Evolutionary conservation across 23 red algal species (phyloP), one percentile per base, ranked within the genome.

Genomic region (Gracilariopsis chorda): DNA sequence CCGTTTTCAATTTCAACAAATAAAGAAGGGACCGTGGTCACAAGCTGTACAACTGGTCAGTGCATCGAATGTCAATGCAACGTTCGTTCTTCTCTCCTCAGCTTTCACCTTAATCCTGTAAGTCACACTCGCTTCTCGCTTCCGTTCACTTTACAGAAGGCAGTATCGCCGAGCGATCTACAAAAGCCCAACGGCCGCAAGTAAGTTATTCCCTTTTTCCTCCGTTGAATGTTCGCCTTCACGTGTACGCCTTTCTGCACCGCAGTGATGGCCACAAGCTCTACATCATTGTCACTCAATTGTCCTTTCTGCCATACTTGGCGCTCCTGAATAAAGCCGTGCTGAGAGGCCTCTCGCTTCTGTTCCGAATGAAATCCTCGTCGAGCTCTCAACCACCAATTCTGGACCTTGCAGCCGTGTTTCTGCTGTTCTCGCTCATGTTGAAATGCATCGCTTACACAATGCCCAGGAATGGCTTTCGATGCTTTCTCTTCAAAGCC

Each of bases 211-310:
- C n/a, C n/a, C 62, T 1, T 68, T 35, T 68, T 68, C 14, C 62
- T 68, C 17, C 33, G 4, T 3, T 39, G 33, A 3, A 17, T 68
- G 13, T 68, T 39, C 21, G 32, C 62, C 13, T 12, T 41, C 33
- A 68, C 32, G 35, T 36, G 62, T 37, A 68, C 28, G 32, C 33
- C 21, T 5, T 68, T 68, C 32, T 68, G 9, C 28, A 40, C 62
- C 28, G 62, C 62, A 68, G 41, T 14, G 62, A 68, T 68, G 62
- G 30, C 28, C 62, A 68, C 62, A 68, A 68, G n/a, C 62, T 68
- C 62, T 68, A 35, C 33, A 39, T 68, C 33, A 17, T 25, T 40
- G 20, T 68, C 62, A 7, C 33, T 36, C 3, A 19, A 2, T 62
- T 62, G 23, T 62, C 57, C 9, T 17, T 62, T 2, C 57, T 62